Base-by-base conservation (phyloP, 169 alveolate genomes). In the Cryptosporidium ryanae region DNA sequence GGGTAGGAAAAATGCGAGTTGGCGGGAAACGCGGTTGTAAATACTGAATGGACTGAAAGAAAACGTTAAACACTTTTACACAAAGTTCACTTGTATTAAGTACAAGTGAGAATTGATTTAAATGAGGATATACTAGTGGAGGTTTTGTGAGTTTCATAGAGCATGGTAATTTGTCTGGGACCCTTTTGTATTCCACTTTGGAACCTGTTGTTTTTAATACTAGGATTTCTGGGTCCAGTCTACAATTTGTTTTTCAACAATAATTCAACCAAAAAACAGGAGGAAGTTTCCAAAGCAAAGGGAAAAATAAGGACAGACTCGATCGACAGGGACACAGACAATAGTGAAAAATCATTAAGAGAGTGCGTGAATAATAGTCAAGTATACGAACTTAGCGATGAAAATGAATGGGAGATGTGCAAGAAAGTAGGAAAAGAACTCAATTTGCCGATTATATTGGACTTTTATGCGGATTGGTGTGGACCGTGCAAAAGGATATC, bases 101-200 rank as follows among this genome's bases (percentile, higher is more conserved):
- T 38, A 38, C 3, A 38, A 38, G 8, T 10, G 0, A 10, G 8
- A 38, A 38, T 38, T 38, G 8, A 0, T 38, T 38, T 38, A 4
- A 0, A 38, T 38, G 8, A 38, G 46, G 8, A 10, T 6, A 38
- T 38, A 38, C 8, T 6, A 10, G 46, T 38, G 1, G 8, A 4
- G 8, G 8, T 38, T 38, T 38, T 38, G 3, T 38, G 46, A 38
- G 46, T 38, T 4, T 6, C 8, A 38, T 10, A 38, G 0, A 68
- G 25, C 38, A 76, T 76, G 87, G 63, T 76, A 18, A 76, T 76
- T 44, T 76, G 87, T 17, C 29, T 76, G 15, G 87, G 87, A 2
- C 87, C 87, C 6, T 59, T 76, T 21, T 76, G 87, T 21, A 76
- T 76, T 31, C 76, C 87, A 18, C n/a, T 76, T 17, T 76, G 87